Conservation (phyloP, 306 rosid species). For the Lablab purpureus region DNA sequence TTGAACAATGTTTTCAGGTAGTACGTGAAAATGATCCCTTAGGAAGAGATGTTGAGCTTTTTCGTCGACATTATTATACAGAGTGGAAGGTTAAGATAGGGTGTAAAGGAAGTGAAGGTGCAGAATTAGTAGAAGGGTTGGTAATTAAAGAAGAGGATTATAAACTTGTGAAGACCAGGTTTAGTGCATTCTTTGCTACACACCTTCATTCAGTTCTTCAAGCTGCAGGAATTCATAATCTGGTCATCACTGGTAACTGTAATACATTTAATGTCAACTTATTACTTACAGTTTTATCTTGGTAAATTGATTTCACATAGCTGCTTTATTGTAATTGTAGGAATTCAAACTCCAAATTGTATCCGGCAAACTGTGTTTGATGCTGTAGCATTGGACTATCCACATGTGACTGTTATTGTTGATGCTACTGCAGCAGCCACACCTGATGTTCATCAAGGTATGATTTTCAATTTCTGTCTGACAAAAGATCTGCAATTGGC, state of each 20-base stretch:
- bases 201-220: constrained; percentile 79
- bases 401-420: constrained; percentile 64
- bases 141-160: constrained; percentile 81
- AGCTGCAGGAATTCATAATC: constrained; percentile 60
- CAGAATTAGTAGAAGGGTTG: constrained; percentile 78
- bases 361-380: constrained; percentile 91
- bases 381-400: constrained; percentile 84
- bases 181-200: constrained; percentile 91
- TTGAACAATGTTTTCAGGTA: constrained; percentile 55
- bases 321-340: constrained; percentile 44
- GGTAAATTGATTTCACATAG: not conserved
- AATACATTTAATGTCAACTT: constrained; percentile 45
- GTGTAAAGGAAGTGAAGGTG: constrained; percentile 69
- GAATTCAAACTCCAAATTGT: constrained; percentile 97
- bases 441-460: constrained; percentile 73
- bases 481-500: constrained; percentile 18
- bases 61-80: constrained; percentile 69
- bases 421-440: constrained; percentile 96
- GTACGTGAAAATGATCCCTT: constrained; percentile 84
- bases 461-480: constrained; percentile 36
- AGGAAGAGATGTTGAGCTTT: constrained; percentile 91
- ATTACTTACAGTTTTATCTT: constrained; percentile 12
- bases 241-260: constrained; percentile 73
- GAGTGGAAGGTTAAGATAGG: constrained; percentile 60
- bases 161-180: constrained; percentile 85